Evolutionary conservation across 106 monocot species (phyloP).

Genomic region (Alisma plantagoaquatica): DNA sequence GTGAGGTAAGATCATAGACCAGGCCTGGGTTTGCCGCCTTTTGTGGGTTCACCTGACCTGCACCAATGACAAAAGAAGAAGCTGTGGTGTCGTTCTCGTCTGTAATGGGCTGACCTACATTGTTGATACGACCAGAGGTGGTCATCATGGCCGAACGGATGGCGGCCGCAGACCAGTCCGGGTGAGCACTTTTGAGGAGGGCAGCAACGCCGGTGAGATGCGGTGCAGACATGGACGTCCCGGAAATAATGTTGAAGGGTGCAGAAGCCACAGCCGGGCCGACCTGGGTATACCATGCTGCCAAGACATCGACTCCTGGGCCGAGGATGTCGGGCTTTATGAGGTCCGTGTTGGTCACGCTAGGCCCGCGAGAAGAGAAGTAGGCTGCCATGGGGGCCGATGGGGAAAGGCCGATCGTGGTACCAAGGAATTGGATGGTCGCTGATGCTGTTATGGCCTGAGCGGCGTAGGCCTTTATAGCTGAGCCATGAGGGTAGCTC

Average conservation of each 20-base stretch:
- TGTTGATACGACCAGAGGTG: neutral
- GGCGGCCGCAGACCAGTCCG: no score
- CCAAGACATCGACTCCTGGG: slow-evolving; percentile 10
- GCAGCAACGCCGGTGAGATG: no score
- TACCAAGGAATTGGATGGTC: no score
- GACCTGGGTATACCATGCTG: neutral
- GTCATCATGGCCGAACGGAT: no score
- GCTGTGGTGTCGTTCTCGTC: slow-evolving; percentile 9
- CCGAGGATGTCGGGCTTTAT: slow-evolving; percentile 12
- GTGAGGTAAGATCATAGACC: slow-evolving; percentile 45
- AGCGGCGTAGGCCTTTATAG: neutral
- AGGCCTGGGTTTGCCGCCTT: slow-evolving; percentile 54
- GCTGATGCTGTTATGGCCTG: neutral
- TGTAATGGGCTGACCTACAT: neutral
- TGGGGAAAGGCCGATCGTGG: neutral
- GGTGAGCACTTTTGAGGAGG: no score
- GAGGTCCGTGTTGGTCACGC: no score
- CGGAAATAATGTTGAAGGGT: no score
- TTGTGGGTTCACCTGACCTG: slow-evolving; percentile 55
- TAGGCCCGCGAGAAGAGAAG: no score
- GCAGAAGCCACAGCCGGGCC: neutral
- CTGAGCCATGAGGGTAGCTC: neutral
- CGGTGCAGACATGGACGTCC: no score
- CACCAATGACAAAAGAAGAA: slow-evolving; percentile 38
- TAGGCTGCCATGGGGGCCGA: neutral